These are phyloP conservation scores for Rhodomyrtus tomentosa DNA, from an alignment of 345 rosid species.

Conservation along the genomic window DNA sequence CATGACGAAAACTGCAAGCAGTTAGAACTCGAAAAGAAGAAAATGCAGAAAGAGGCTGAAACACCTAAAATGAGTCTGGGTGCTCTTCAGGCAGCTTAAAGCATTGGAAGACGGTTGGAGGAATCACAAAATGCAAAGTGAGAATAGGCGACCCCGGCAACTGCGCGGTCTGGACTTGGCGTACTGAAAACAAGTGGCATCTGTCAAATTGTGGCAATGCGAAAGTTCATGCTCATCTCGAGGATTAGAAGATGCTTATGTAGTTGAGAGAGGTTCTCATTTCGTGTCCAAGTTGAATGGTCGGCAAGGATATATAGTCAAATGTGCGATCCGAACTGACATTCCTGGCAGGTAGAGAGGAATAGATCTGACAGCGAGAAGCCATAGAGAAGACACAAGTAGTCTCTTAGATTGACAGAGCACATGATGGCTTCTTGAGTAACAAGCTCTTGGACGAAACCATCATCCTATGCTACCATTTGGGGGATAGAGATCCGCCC, in stretches of 20 bases:
- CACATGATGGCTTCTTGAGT: background rate
- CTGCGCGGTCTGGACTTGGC: background rate
- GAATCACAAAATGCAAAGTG: background rate
- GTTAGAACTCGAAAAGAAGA: slow-evolving; percentile 57
- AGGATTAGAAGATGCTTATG: background rate
- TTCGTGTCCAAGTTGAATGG: background rate
- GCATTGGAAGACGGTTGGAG: background rate
- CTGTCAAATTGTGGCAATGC: background rate
- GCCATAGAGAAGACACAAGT: background rate
- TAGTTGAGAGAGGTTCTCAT: background rate
- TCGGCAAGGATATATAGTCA: background rate
- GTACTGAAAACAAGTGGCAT: background rate
- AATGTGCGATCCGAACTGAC: background rate
- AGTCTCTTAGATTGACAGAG: background rate
- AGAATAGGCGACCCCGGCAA: background rate
- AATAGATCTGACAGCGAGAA: background rate
- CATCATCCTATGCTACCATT: background rate
- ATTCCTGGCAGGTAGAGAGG: background rate
- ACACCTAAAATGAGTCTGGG: slow-evolving; percentile 15
- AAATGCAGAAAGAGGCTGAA: slow-evolving; percentile 34
- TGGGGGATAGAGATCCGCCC: background rate
- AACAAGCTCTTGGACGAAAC: background rate
- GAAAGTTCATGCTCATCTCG: background rate
- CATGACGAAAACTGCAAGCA: slow-evolving; percentile 75
- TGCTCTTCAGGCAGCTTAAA: slow-evolving; percentile 1